phyloP scores from a whole-genome alignment of 2,329 filamentous ascomycete genomes.

The Colletotrichum falcatum region DNA sequence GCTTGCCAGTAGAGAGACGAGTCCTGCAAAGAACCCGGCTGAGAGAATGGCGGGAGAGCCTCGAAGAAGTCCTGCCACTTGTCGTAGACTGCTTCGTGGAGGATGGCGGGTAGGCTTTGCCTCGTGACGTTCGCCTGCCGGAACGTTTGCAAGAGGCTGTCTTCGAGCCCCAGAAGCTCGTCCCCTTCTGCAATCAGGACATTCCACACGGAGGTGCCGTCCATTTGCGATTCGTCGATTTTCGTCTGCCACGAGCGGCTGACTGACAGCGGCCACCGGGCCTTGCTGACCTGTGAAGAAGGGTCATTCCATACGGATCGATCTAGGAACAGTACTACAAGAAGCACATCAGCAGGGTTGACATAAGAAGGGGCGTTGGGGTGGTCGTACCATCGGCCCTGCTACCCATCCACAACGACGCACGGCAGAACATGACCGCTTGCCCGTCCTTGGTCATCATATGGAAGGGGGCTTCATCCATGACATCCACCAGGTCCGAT shows the following conservation, averaged over 20 bases:
- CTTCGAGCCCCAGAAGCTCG: slow-evolving; percentile 32
- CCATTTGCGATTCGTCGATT: slow-evolving; percentile 38
- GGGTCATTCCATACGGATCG: slow-evolving; percentile 44
- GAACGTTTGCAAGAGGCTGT: slow-evolving; percentile 30
- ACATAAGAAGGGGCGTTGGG: background rate
- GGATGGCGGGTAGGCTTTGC: slow-evolving; percentile 33
- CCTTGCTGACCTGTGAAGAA: slow-evolving; percentile 40
- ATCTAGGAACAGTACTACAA: slow-evolving; percentile 49
- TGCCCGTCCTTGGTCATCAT: slow-evolving; percentile 42
- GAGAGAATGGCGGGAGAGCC: slow-evolving; percentile 42
- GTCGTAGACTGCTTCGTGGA: slow-evolving; percentile 45
- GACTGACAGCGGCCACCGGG: slow-evolving; percentile 36
- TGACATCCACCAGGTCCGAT: slow-evolving; percentile 41
- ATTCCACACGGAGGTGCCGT: slow-evolving; percentile 39
- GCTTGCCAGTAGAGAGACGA: slow-evolving; percentile 47
- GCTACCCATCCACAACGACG: slow-evolving; percentile 49
- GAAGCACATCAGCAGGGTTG: slow-evolving; percentile 3
- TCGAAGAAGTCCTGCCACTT: slow-evolving; percentile 52
- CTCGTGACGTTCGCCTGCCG: slow-evolving; percentile 18
- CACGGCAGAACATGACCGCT: slow-evolving; percentile 49
- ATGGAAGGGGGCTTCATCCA: slow-evolving; percentile 40
- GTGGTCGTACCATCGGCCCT: slow-evolving; percentile 41
- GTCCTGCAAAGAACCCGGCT: slow-evolving; percentile 17
- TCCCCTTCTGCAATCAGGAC: slow-evolving; percentile 38
- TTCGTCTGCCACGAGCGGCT: slow-evolving; percentile 37